Evolutionary conservation across 2,329 filamentous ascomycete genomes (phyloP).

Genomic region (Zymoseptoria passerinii): DNA sequence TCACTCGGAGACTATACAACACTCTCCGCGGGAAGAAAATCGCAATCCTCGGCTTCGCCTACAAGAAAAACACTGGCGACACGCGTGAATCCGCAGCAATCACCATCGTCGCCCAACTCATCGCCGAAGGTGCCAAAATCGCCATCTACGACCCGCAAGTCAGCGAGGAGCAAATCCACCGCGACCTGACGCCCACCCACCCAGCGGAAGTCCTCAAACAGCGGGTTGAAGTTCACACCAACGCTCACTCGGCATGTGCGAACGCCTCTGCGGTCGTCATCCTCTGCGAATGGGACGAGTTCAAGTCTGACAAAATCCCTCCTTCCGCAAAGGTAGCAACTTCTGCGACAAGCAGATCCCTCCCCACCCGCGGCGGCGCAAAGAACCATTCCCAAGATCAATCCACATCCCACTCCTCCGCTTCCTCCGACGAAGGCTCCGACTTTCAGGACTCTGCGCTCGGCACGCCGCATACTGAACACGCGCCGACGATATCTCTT

Average conservation of each 20-base stretch:
- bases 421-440: slow-evolving; percentile 10
- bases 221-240: slow-evolving; percentile 22
- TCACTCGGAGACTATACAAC: slow-evolving; percentile 60
- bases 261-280: slow-evolving; percentile 30
- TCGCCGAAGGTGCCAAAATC: slow-evolving; percentile 56
- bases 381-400: background rate
- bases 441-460: slow-evolving; percentile 15
- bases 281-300: slow-evolving; percentile 30
- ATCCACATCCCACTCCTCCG: slow-evolving; percentile 3
- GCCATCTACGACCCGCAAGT: slow-evolving; percentile 58
- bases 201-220: slow-evolving; percentile 20
- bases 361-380: background rate
- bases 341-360: background rate
- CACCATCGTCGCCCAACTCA: slow-evolving; percentile 56
- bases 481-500: background rate
- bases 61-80: slow-evolving; percentile 72
- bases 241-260: slow-evolving; percentile 28
- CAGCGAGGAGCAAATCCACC: slow-evolving; percentile 27
- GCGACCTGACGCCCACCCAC: slow-evolving; percentile 23
- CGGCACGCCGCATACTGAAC: slow-evolving; percentile 9
- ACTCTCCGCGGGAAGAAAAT: slow-evolving; percentile 64
- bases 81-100: slow-evolving; percentile 63
- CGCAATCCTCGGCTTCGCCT: slow-evolving; percentile 64
- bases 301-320: slow-evolving; percentile 25
- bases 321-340: background rate